Evolutionary conservation across 2,329 filamentous ascomycete species (phyloP).

Genomic region (Gnomoniopsis smithogilvyi): DNA sequence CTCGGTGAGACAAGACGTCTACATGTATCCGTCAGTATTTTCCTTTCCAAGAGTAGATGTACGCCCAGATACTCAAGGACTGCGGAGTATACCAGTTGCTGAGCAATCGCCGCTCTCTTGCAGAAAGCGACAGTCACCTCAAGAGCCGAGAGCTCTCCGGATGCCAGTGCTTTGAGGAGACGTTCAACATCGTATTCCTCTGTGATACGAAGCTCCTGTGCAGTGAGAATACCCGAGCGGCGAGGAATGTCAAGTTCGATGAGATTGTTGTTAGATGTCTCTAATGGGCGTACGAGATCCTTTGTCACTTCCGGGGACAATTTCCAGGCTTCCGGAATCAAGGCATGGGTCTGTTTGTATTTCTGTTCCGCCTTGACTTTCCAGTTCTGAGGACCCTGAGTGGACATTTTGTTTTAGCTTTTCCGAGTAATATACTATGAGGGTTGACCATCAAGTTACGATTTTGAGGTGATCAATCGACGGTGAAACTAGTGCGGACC

Average conservation of each 20-base stretch:
- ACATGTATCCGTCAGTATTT: not conserved
- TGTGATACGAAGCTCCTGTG: conserved; percentile 15
- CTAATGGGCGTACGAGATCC: conserved; percentile 8
- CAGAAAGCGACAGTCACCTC: conserved; percentile 18
- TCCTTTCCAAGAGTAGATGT: not conserved
- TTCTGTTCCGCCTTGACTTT: conserved; percentile 7
- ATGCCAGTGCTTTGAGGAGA: conserved; percentile 10
- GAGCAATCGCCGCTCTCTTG: conserved; percentile 18
- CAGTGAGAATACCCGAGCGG: conserved; percentile 11
- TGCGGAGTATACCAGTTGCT: conserved; percentile 13
- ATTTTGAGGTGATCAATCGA: too few species aligned
- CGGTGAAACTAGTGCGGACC: too few species aligned
- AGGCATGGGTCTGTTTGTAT: not conserved
- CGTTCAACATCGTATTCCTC: conserved; percentile 10
- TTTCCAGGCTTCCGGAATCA: conserved; percentile 13
- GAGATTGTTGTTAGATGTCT: conserved; percentile 14
- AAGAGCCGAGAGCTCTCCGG: conserved; percentile 8
- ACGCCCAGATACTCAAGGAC: not conserved
- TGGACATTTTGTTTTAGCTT: not conserved
- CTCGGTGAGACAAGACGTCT: conserved; percentile 18
- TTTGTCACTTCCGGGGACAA: conserved; percentile 2
- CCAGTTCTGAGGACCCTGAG: not conserved
- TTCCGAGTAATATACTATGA: not conserved
- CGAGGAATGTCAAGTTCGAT: conserved; percentile 9
- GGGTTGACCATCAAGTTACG: too few species aligned